phyloP scores from a whole-genome alignment of 768 basidiomycete genomes.

The Trametes villosa region DNA sequence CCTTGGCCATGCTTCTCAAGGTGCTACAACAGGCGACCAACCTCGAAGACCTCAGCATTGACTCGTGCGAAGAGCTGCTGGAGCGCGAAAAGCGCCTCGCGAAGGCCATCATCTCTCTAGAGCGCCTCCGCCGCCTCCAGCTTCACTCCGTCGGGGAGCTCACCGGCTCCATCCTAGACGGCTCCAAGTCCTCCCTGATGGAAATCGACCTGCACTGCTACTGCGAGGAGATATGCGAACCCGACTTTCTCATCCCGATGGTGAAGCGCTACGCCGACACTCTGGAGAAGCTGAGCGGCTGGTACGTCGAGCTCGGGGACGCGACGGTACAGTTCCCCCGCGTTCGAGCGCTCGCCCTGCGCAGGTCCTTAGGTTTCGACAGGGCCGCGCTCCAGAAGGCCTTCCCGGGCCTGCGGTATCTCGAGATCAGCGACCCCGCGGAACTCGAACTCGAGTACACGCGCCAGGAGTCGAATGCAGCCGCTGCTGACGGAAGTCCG shows the following conservation, averaged over 20 bases:
- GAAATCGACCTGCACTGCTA: not conserved
- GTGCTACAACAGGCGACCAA: not conserved
- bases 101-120: not conserved
- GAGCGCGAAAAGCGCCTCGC: not conserved
- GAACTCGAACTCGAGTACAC: not conserved
- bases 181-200: not conserved
- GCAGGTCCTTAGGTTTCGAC: not conserved
- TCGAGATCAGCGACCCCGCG: not conserved
- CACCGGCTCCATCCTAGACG: not conserved
- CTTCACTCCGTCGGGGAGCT: not conserved
- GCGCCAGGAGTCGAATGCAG: not conserved
- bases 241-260: not conserved
- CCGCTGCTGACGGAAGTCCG: not conserved
- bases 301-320: not conserved
- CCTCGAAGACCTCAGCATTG: constrained; percentile 3
- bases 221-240: not conserved
- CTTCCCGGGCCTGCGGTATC: not conserved
- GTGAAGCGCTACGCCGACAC: not conserved
- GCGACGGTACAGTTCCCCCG: not conserved
- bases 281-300: not conserved
- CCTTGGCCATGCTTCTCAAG: not conserved
- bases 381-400: not conserved
- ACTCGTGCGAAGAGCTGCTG: constrained; percentile 12
- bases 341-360: constrained; percentile 2
- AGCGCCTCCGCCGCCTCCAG: not conserved